Evolutionary conservation across 768 basidiomycete genomes (phyloP).

Genomic region (Leccinellum albellum): DNA sequence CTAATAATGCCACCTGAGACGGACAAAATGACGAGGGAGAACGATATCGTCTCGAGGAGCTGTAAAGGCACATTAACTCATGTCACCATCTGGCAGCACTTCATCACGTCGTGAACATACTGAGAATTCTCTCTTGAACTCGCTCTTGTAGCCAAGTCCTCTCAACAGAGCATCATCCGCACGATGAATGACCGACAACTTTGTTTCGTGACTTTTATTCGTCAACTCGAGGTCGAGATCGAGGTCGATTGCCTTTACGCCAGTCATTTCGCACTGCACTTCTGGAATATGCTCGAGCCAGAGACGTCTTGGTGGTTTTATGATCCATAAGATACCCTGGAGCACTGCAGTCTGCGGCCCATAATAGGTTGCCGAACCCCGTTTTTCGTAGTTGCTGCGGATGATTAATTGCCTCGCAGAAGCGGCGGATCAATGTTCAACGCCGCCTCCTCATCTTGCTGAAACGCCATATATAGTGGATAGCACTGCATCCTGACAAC

Average conservation of each 20-base stretch:
- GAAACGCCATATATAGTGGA: neutral
- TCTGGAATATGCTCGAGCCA: neutral
- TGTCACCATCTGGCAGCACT: neutral
- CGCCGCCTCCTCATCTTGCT: neutral
- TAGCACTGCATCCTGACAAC: too few relatives aligned
- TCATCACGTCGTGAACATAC: neutral
- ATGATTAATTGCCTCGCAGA: neutral
- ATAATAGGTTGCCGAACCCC: neutral
- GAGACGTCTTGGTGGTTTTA: neutral
- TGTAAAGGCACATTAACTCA: neutral
- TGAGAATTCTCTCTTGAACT: conserved; percentile 25
- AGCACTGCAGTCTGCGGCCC: neutral
- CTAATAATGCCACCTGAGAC: conserved; percentile 19
- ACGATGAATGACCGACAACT: conserved; percentile 9
- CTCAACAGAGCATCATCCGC: conserved; percentile 14
- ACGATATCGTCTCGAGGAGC: conserved; percentile 22
- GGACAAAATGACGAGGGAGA: conserved; percentile 21
- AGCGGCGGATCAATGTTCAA: too few relatives aligned
- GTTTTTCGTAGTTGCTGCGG: neutral
- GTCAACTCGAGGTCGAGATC: conserved; percentile 1
- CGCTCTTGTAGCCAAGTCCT: conserved; percentile 26
- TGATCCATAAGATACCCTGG: neutral
- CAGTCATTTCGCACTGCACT: conserved; percentile 5
- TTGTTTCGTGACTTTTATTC: conserved; percentile 1
- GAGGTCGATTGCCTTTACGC: neutral